These are phyloP conservation scores for Rhazya stricta DNA, from an alignment of 257 asterid species.

Conservation along the genomic window DNA sequence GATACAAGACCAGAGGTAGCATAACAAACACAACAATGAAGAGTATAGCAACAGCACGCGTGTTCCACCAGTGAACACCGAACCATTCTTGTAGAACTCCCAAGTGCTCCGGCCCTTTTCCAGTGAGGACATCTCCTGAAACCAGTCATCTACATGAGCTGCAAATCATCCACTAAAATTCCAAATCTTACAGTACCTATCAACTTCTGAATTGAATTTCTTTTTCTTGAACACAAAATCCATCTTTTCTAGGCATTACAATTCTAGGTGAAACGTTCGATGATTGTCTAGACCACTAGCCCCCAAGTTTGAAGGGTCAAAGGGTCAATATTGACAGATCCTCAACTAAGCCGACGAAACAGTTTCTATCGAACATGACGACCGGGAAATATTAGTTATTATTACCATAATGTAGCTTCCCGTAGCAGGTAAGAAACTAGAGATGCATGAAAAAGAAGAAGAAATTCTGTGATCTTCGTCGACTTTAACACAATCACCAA, in stretches of 20 bases:
- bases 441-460: background rate
- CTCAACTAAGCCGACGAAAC: background rate
- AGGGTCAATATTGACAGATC: background rate
- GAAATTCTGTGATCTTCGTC: background rate
- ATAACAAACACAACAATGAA: constrained; percentile 55
- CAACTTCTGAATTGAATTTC: background rate
- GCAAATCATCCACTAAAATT: background rate
- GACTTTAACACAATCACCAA: background rate
- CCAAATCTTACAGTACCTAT: background rate
- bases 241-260: background rate
- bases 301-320: background rate
- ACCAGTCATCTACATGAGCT: background rate
- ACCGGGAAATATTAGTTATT: background rate
- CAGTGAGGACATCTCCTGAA: constrained; percentile 89
- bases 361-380: background rate
- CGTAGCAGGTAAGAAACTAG: background rate
- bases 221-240: background rate
- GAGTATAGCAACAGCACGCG: constrained; percentile 63
- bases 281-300: background rate
- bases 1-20: constrained; percentile 71
- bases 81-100: constrained; percentile 94
- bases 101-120: constrained; percentile 70
- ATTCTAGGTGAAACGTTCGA: no score
- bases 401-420: background rate
- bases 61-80: constrained; percentile 91